Evolutionary conservation across 2,329 filamentous ascomycete species (phyloP).

Genomic region (Fusarium succisae): DNA sequence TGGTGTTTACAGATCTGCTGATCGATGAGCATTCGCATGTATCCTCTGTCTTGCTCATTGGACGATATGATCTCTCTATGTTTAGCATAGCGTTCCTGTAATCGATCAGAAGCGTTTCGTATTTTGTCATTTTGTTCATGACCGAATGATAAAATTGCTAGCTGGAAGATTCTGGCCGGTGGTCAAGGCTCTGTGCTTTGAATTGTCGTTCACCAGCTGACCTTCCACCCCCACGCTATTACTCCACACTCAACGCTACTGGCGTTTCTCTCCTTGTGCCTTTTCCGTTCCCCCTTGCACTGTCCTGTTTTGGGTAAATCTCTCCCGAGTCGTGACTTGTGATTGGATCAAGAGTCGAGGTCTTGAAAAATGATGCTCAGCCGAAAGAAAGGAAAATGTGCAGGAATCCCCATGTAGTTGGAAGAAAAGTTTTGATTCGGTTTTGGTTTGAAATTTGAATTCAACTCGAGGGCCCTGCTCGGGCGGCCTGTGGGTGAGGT

Average conservation of each 20-base stretch:
- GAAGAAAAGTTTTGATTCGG: background rate
- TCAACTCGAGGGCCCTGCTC: background rate
- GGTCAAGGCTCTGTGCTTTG: constrained; percentile 15
- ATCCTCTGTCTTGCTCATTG: background rate
- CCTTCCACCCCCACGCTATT: constrained; percentile 31
- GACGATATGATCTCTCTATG: background rate
- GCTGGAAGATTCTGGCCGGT: constrained; percentile 19
- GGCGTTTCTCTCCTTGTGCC: constrained; percentile 9
- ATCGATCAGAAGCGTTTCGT: background rate
- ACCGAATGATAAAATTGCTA: background rate
- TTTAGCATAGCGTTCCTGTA: background rate
- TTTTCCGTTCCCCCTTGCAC: constrained; percentile 4
- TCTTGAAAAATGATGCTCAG: background rate
- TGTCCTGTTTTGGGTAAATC: background rate
- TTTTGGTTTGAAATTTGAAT: background rate
- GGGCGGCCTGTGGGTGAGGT: background rate
- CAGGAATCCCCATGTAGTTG: background rate
- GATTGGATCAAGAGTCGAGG: background rate
- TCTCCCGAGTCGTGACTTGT: background rate
- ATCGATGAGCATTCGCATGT: background rate
- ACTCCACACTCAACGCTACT: constrained; percentile 33
- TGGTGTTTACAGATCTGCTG: background rate
- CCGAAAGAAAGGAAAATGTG: background rate
- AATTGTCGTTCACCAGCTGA: constrained; percentile 28
- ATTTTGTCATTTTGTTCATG: background rate